Base-by-base conservation (phyloP, 2,329 filamentous ascomycete species). In the Cladosporium oxysporum region DNA sequence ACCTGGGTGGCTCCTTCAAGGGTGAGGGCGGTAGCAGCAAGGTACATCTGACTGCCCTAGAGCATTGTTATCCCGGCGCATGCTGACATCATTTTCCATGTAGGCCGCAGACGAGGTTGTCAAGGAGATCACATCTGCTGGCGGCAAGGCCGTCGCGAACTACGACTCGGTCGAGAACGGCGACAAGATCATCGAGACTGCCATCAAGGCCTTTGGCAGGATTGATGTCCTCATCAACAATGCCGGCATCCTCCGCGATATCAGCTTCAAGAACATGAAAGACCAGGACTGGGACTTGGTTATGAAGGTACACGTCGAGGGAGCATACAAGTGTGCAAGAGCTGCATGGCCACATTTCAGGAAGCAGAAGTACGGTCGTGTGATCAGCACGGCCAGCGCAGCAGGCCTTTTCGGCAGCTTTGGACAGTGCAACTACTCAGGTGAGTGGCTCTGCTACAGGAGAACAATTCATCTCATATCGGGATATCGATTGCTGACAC, bases 261-360 rank as follows among this genome's bases (percentile, higher is more conserved):
- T 98, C 77, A 94, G 91, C 85, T 98, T 99, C 84, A 97, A 97
- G 87, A 98, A 98, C 83, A 96, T 98, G 87, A 95, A 90, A 79
- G 95, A 99, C 79, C 82, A 90, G 77, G 95, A 99, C 80, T 99
- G 95, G 95, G 94, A 99, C 78, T 83, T 97, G 72, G 91, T 97
- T 78, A 91, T 94, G 81, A 90, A 88, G 78, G 94, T 98, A 66
- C 94, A 99, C 81, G 89, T 97, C 74, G 91, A 88, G 77, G 95
- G 95, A 73, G 90, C 93, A 75, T 99, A 96, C 86, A 98, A 97
- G 87, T 96, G 92, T 79, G 87, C 95, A 68, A 90, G 89, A 79
- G 95, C 95, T 69, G 95, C 95, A 62, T 99, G 95, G 94, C 93
- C 94, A 67, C 85, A 98, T 81, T 98, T 99, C 87, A 88, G 94